Conservation (phyloP, 1,284 basidiomycete species). For the Rhodotorula sp. region DNA sequence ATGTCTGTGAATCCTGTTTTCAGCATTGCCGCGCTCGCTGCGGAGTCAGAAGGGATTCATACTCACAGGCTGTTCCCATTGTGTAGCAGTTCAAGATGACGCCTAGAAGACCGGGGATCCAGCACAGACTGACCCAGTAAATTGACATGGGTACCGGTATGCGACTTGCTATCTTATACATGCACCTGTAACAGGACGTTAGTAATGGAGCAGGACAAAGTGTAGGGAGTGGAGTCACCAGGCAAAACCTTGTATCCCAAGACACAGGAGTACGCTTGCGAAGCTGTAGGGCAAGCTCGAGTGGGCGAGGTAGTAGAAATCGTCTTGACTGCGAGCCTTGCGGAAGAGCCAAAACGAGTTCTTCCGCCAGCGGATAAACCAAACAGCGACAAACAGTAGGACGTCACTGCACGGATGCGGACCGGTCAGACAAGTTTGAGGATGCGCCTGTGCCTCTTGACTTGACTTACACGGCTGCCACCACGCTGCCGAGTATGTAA, state of each 20-base stretch:
- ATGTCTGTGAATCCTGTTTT: not conserved
- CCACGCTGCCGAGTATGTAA: not conserved
- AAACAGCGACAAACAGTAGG: not conserved
- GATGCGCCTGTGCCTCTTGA: not conserved
- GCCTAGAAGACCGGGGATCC: not conserved
- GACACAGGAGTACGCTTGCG: not conserved
- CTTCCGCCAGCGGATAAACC: constrained; percentile 2
- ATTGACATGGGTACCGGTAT: not conserved
- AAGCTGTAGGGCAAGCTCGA: not conserved
- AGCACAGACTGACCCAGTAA: not conserved
- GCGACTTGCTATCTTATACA: not conserved
- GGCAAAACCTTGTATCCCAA: not conserved
- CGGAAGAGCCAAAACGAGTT: constrained; percentile 1
- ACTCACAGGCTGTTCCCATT: not conserved
- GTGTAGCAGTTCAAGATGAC: not conserved
- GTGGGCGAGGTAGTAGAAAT: not conserved
- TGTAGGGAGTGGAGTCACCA: not conserved
- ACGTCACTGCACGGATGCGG: not conserved
- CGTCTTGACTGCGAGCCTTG: not conserved
- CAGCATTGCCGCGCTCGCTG: not conserved
- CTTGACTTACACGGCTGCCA: not conserved
- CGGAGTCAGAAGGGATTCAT: not conserved
- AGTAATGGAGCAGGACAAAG: too few relatives aligned
- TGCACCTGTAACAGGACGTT: not conserved
- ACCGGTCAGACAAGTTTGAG: not conserved